These are phyloP conservation scores for Medicago arabica DNA, from an alignment of 306 rosid species.

Conservation along the genomic window DNA sequence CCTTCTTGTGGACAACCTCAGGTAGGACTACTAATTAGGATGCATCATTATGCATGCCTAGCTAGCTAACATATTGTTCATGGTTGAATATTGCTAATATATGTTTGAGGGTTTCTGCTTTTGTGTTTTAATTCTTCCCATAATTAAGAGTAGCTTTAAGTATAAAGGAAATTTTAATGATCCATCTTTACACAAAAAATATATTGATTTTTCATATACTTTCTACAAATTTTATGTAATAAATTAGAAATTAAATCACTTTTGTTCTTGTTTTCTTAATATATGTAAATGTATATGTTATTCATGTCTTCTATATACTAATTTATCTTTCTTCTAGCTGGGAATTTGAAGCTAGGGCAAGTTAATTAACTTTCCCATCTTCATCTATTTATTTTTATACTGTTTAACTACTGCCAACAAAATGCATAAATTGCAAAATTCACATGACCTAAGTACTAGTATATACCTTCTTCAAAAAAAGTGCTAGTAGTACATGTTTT, in stretches of 20 bases:
- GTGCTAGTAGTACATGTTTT: neutral
- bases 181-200: neutral
- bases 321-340: neutral
- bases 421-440: constrained; percentile 16
- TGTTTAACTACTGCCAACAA: neutral
- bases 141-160: neutral
- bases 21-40: constrained; percentile 57
- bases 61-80: neutral
- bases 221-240: neutral
- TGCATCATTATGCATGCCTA: constrained; percentile 1
- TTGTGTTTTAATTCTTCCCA: neutral
- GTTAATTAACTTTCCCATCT: constrained; percentile 9
- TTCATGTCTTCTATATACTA: neutral
- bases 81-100: too few species aligned
- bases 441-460: neutral
- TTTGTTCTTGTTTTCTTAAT: neutral
- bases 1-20: constrained; percentile 75
- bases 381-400: neutral
- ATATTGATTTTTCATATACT: neutral
- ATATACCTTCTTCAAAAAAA: too few species aligned
- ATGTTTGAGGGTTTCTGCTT: neutral
- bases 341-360: constrained; percentile 19
- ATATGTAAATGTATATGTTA: neutral
- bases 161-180: neutral
- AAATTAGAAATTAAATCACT: neutral